Conservation (phyloP, 75 land plant genomes). For the Chamaecyparis obtusa region DNA sequence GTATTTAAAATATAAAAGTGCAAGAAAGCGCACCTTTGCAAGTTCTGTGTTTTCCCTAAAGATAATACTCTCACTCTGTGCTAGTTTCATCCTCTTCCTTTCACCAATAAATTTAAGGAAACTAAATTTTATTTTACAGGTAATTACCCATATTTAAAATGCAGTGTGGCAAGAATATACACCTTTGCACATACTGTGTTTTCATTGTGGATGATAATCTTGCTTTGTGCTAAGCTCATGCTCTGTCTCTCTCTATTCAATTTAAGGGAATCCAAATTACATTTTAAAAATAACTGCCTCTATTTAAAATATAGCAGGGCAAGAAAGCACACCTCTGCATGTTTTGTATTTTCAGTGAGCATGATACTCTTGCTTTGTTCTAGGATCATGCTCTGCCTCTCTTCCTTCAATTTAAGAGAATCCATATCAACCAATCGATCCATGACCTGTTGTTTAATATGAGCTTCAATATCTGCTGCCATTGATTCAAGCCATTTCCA, state of each 20-base stretch:
- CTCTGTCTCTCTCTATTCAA: not conserved
- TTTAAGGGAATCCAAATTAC: not conserved
- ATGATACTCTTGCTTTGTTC: not conserved
- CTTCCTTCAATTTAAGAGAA: constrained; percentile 6
- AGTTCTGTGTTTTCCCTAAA: not conserved
- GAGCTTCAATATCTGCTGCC: constrained; percentile 2
- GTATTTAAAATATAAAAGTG: not conserved
- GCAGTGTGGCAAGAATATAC: not conserved
- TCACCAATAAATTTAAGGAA: not conserved
- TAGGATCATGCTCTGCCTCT: not conserved
- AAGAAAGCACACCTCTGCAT: constrained; percentile 5
- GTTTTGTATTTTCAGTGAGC: not conserved
- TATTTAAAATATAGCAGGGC: not conserved
- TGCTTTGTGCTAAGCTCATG: not conserved
- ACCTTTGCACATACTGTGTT: not conserved
- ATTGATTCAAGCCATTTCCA: constrained; percentile 7
- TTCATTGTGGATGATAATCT: not conserved
- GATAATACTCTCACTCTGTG: not conserved
- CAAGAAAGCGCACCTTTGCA: not conserved
- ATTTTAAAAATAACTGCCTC: not conserved
- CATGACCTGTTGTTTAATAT: not conserved
- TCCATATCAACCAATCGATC: not conserved
- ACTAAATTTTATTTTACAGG: not conserved
- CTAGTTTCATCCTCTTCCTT: not conserved
- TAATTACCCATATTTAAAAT: not conserved